phyloP scores from a whole-genome alignment of 2,329 filamentous ascomycete genomes.

The Arthrobotrys pseudoclavata region DNA sequence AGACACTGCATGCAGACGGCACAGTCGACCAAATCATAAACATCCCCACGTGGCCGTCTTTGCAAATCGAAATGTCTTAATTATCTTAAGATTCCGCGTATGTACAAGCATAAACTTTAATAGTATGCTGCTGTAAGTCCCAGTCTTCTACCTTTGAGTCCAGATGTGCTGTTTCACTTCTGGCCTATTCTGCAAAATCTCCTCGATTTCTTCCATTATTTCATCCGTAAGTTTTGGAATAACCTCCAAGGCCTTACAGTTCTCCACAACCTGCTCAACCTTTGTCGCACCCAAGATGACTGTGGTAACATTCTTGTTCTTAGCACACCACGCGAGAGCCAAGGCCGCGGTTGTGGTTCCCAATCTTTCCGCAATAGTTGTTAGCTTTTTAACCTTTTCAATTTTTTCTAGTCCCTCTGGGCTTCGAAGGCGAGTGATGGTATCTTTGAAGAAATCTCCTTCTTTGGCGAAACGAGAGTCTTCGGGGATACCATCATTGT shows the following conservation, averaged over 20 bases:
- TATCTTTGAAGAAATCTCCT: constrained; percentile 72
- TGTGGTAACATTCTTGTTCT: constrained; percentile 73
- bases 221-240: constrained; percentile 67
- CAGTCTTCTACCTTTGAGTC: constrained; percentile 43
- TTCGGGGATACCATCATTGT: constrained; percentile 75
- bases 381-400: constrained; percentile 72
- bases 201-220: constrained; percentile 69
- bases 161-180: constrained; percentile 38
- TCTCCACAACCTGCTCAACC: constrained; percentile 67
- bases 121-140: too few relatives aligned
- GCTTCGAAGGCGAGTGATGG: constrained; percentile 70
- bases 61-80: background rate
- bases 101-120: background rate
- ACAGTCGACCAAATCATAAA: background rate
- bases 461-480: constrained; percentile 74
- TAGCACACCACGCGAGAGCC: constrained; percentile 73
- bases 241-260: constrained; percentile 68
- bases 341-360: constrained; percentile 70
- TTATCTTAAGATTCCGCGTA: background rate
- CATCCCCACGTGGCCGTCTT: background rate
- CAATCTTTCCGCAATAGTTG: constrained; percentile 69
- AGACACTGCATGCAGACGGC: constrained; percentile 8
- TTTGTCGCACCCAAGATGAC: constrained; percentile 71
- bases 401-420: constrained; percentile 71
- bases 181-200: constrained; percentile 67